phyloP scores from a whole-genome alignment of 2,329 filamentous ascomycete species.

The Tolypocladium ovalisporum region DNA sequence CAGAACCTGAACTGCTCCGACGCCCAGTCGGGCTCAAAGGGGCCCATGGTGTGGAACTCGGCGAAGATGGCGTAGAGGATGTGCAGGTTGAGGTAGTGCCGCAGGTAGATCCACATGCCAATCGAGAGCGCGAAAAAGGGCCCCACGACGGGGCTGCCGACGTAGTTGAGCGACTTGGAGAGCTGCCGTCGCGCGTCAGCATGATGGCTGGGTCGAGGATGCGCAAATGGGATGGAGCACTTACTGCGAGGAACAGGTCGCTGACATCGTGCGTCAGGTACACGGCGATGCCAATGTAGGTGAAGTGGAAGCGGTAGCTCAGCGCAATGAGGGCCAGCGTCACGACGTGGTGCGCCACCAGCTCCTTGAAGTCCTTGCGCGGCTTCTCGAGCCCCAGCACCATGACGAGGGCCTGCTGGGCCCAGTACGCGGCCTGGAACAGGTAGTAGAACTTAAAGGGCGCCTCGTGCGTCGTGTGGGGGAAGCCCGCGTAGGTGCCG shows the following conservation, averaged over 20 bases:
- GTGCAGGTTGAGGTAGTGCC: constrained; percentile 72
- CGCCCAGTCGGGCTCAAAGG: constrained; percentile 67
- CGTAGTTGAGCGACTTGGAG: constrained; percentile 85
- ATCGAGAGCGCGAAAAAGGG: constrained; percentile 83
- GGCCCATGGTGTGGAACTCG: constrained; percentile 63
- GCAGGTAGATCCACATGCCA: constrained; percentile 75
- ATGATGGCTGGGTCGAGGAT: background rate
- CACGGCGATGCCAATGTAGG: constrained; percentile 87
- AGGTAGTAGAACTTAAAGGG: constrained; percentile 93
- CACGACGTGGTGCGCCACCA: constrained; percentile 85
- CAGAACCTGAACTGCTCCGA: constrained; percentile 67
- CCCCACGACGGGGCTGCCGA: constrained; percentile 63
- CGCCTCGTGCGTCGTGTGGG: constrained; percentile 69
- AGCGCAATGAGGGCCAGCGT: constrained; percentile 72
- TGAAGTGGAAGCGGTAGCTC: constrained; percentile 95
- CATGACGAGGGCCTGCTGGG: constrained; percentile 87
- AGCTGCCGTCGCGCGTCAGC: constrained; percentile 26
- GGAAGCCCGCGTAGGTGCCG: constrained; percentile 83
- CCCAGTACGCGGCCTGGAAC: constrained; percentile 90
- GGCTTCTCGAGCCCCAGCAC: constrained; percentile 84
- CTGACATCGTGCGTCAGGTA: constrained; percentile 92
- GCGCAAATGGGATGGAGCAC: too few relatives aligned
- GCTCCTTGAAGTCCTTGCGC: constrained; percentile 88
- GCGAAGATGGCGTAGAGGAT: constrained; percentile 68
- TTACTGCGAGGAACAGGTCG: constrained; percentile 76